Evolutionary conservation across 208 protist genomes (phyloP), one percentile per base, ranked within the genome.

Genomic region (Trypanosomatidae sp.): DNA sequence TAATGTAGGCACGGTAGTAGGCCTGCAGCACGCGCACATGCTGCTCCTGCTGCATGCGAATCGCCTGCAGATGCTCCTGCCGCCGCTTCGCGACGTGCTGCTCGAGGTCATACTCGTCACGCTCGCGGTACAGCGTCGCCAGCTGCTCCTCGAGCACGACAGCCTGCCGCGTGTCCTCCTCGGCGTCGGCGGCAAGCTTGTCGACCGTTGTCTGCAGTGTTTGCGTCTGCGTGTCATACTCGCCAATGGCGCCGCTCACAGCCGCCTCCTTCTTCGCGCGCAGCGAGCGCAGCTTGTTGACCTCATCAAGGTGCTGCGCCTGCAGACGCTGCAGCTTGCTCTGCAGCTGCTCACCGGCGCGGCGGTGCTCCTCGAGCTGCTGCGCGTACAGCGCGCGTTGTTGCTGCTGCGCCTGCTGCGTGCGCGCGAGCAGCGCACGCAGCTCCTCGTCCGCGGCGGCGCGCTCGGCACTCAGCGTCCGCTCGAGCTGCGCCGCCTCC

Each of bases 221-320:
- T 15, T 54, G 48, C 57, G 78, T 78, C 40, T 86, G 76, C 28
- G 55, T 39, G 48, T 93, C 85, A 54, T 93, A 89, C 57, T 93
- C 80, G 20, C 58, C 53, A 43, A 93, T 88, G 18, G 80, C 75
- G 6, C 67, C 78, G 39, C 72, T 82, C 57, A 93, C 74, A 2
- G 76, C 78, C 13, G 77, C 68, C 66, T 88, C 80, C 30, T 77
- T 70, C 60, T 90, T 89, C 18, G 71, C 70, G 19, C 75, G 61
- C 41, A 66, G 55, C 11, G 74, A 68, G 26, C 85, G 80, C 33
- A 93, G 57, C 28, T 59, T 45, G 37, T 56, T 61, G 13, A 66
- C 47, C 44, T 86, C 77, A 19, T 80, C 69, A 10, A 67, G 46
- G 58, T 86, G 64, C 49, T 64, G 38, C 6, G 35, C 28, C 43